phyloP scores from a whole-genome alignment of 2,329 filamentous ascomycete species.

The Cladosporium sp. region DNA sequence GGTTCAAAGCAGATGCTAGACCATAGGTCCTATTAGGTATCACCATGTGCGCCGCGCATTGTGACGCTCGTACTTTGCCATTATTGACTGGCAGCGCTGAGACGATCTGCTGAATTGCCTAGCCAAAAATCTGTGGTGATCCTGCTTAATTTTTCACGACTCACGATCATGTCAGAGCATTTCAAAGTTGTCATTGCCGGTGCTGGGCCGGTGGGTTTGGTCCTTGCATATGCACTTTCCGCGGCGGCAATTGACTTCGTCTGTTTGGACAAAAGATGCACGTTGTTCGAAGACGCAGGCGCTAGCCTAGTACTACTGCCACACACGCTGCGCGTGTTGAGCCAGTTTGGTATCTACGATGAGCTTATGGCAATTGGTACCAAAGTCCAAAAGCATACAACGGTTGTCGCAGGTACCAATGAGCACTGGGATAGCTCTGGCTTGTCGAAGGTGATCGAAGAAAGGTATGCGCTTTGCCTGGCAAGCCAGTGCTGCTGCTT shows the following conservation, averaged over 20 bases:
- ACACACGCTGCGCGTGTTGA: neutral
- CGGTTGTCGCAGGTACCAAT: neutral
- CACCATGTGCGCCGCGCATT: neutral
- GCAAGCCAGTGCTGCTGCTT: neutral
- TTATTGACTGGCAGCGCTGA: neutral
- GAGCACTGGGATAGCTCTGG: neutral
- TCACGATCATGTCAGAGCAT: neutral
- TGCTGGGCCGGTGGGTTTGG: neutral
- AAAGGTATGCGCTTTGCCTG: neutral
- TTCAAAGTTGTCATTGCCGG: neutral
- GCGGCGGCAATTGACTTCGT: neutral
- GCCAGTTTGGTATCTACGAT: neutral
- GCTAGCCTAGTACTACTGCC: neutral
- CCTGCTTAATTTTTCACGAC: neutral
- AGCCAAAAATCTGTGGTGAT: neutral
- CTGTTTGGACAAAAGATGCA: neutral
- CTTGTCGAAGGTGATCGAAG: neutral
- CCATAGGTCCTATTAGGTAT: neutral
- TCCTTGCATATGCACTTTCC: neutral
- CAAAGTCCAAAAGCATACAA: neutral
- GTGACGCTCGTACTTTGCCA: neutral
- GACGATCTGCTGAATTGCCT: neutral
- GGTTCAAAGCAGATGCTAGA: neutral
- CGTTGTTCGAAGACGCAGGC: neutral
- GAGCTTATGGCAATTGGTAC: neutral